Evolutionary conservation across 768 basidiomycete species (phyloP).

Genomic region (Gautieria morchelliformis): DNA sequence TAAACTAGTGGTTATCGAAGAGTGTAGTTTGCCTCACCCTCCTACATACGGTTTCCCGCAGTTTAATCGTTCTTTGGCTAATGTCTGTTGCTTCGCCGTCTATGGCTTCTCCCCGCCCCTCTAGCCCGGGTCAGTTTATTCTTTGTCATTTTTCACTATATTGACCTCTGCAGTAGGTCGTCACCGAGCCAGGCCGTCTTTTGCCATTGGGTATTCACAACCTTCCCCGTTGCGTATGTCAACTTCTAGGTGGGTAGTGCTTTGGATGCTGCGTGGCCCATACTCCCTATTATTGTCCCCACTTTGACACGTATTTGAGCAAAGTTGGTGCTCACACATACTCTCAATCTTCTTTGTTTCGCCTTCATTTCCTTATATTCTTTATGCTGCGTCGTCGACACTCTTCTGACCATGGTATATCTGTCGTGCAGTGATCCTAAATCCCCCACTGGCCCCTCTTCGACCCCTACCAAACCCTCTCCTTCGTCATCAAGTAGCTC

Average conservation of each 20-base stretch:
- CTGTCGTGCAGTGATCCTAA: not conserved
- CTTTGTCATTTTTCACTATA: not conserved
- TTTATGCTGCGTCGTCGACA: too few species aligned
- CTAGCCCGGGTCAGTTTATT: not conserved
- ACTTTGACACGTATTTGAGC: not conserved
- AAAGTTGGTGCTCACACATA: too few species aligned
- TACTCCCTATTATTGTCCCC: not conserved
- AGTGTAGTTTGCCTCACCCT: too few species aligned
- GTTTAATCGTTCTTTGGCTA: not conserved
- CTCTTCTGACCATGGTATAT: not conserved
- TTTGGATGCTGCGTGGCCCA: too few species aligned
- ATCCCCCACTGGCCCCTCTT: not conserved
- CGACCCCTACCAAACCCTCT: not conserved
- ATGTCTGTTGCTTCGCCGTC: conserved; percentile 2
- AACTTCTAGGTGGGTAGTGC: not conserved
- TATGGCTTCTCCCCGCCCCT: not conserved
- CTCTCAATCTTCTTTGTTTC: not conserved
- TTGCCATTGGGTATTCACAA: conserved; percentile 2
- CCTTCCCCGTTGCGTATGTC: conserved; percentile 1
- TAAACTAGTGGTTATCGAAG: not conserved
- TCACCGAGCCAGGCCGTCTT: not conserved
- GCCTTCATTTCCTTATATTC: not conserved
- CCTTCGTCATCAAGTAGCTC: not conserved
- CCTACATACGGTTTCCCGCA: too few species aligned
- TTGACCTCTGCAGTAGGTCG: not conserved